Percentiles rank a stretch among this genome's conserved stretches.
phyloP scores from a whole-genome alignment of 2,329 filamentous ascomycete species.

The Colletotrichum scovillei region DNA sequence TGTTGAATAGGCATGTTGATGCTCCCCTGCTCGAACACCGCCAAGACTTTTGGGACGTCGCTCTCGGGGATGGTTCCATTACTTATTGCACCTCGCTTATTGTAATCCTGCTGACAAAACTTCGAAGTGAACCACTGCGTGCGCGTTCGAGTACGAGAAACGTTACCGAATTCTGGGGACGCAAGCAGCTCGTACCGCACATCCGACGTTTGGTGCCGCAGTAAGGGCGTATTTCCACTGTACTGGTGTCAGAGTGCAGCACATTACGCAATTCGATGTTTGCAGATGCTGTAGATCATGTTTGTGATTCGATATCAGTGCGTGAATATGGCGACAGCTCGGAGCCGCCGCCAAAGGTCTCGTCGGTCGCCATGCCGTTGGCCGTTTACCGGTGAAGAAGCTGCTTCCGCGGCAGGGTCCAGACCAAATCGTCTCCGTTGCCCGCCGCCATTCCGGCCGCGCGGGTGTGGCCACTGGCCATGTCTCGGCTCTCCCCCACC shows the following conservation, averaged over 20 bases:
- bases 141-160: background rate
- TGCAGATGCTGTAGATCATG: background rate
- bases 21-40: conserved; percentile 10
- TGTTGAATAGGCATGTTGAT: background rate
- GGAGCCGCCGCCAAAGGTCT: background rate
- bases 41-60: conserved; percentile 5
- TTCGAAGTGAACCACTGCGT: background rate
- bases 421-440: background rate
- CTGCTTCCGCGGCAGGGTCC: background rate
- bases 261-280: background rate
- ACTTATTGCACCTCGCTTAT: background rate
- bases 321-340: background rate
- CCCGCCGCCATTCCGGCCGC: background rate
- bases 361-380: background rate
- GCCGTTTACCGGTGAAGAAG: background rate
- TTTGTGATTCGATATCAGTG: conserved; percentile 2
- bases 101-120: background rate
- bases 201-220: conserved; percentile 25
- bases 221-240: background rate
- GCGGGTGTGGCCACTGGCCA: background rate
- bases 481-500: background rate
- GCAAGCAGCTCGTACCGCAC: background rate
- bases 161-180: background rate
- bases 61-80: background rate
- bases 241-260: background rate